Conservation (phyloP, 1,284 basidiomycete species). For the Boletus holoroseus region DNA sequence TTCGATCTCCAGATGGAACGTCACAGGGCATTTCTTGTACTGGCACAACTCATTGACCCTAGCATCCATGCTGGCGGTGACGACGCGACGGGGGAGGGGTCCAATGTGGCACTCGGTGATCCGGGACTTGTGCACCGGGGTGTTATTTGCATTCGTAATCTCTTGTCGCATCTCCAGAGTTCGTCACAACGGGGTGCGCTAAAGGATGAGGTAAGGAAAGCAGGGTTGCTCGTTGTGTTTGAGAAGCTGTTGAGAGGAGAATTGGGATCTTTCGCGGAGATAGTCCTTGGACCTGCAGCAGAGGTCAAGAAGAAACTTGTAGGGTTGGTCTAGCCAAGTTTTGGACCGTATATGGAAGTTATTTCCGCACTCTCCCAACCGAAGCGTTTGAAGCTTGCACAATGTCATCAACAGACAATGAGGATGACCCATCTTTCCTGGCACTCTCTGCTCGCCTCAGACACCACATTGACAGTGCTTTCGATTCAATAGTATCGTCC, state of each 20-base stretch:
- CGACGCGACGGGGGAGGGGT: slow-evolving; percentile 32
- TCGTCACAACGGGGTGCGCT: slow-evolving; percentile 38
- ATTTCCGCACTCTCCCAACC: background rate
- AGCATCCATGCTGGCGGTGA: slow-evolving; percentile 32
- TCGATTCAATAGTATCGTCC: slow-evolving; percentile 17
- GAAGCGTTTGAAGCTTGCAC: background rate
- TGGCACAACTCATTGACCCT: slow-evolving; percentile 63
- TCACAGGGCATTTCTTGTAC: slow-evolving; percentile 53
- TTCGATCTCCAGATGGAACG: slow-evolving; percentile 58
- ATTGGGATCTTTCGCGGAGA: slow-evolving; percentile 28
- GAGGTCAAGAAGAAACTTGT: slow-evolving; percentile 42
- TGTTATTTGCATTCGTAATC: slow-evolving; percentile 63
- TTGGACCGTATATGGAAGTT: slow-evolving; percentile 2
- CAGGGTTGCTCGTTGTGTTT: slow-evolving; percentile 48
- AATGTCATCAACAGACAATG: slow-evolving; percentile 14
- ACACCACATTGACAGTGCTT: slow-evolving; percentile 29
- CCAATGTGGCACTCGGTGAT: slow-evolving; percentile 36
- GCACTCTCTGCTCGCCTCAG: slow-evolving; percentile 22
- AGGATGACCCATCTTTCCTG: slow-evolving; percentile 27
- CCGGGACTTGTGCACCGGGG: slow-evolving; percentile 71
- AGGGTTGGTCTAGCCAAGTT: slow-evolving; percentile 4
- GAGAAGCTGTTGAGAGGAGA: slow-evolving; percentile 43
- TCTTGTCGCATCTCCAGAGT: slow-evolving; percentile 48
- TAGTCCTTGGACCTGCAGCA: slow-evolving; percentile 40
- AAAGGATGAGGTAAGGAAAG: slow-evolving; percentile 44